Conservation (phyloP, 768 basidiomycete genomes). For the Peribolospora baueri region DNA sequence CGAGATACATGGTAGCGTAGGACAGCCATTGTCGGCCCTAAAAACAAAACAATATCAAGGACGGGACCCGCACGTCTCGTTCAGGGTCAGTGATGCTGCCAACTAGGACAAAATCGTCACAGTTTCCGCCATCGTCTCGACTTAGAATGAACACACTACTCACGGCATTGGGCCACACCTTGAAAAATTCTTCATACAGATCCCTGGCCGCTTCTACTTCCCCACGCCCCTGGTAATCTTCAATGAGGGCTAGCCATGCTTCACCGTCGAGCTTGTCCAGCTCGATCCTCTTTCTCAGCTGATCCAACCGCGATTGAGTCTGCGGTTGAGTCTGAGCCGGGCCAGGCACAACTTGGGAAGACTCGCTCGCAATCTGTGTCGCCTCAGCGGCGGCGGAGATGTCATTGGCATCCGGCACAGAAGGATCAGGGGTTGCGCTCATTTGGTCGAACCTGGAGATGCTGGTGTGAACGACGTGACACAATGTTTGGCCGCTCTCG, state of each 20-base stretch:
- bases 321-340: neutral
- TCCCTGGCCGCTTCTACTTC: constrained; percentile 58
- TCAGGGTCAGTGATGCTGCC: neutral
- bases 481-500: too few relatives aligned
- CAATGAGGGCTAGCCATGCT: constrained; percentile 50
- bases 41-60: neutral
- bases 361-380: neutral
- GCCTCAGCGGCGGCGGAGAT: too few relatives aligned
- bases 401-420: too few relatives aligned
- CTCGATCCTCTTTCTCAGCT: constrained; percentile 11
- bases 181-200: constrained; percentile 57
- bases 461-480: too few relatives aligned
- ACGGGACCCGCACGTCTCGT: neutral
- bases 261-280: constrained; percentile 52
- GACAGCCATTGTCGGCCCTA: constrained; percentile 9
- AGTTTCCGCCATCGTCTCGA: neutral
- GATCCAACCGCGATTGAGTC: constrained; percentile 8
- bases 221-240: constrained; percentile 46
- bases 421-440: too few relatives aligned
- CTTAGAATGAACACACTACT: constrained; percentile 19
- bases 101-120: neutral
- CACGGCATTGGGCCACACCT: constrained; percentile 78
- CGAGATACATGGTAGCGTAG: constrained; percentile 17
- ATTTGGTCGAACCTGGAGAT: too few relatives aligned
- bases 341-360: too few relatives aligned